A percentile compares a stretch with the other conserved stretches of the same genome.
Conservation (phyloP, 805 yeast genomes). For the Wickerhamomyces tratensis region DNA sequence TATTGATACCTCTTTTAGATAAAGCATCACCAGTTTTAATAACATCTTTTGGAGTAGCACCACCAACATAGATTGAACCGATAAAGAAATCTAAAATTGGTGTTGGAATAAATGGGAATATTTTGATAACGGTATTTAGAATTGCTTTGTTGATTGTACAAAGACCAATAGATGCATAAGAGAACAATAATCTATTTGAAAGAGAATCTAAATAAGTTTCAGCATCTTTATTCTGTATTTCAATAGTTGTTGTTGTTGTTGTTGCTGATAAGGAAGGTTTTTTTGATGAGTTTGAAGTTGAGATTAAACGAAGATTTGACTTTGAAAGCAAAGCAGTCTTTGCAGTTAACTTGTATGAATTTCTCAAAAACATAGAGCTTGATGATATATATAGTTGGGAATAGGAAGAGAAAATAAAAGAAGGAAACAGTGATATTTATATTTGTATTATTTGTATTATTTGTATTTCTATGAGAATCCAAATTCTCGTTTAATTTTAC, state of each 20-base stretch:
- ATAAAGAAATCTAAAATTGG: slow-evolving; percentile 61
- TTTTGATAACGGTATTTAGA: slow-evolving; percentile 47
- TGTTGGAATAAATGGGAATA: slow-evolving; percentile 71
- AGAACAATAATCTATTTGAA: slow-evolving; percentile 44
- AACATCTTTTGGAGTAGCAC: slow-evolving; percentile 67
- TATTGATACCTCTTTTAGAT: slow-evolving; percentile 67
- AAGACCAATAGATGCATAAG: slow-evolving; percentile 58
- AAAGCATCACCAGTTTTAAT: slow-evolving; percentile 59
- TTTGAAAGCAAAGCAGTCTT: background rate
- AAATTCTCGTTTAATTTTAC: too few species aligned
- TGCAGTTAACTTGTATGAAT: too few species aligned
- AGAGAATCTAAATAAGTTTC: slow-evolving; percentile 39
- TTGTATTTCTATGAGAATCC: too few species aligned
- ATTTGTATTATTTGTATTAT: too few species aligned
- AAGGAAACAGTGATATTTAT: too few species aligned
- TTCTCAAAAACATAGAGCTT: too few species aligned
- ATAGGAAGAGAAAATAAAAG: too few species aligned
- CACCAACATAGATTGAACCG: slow-evolving; percentile 85
- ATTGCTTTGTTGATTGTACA: slow-evolving; percentile 59
- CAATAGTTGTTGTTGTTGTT: background rate
- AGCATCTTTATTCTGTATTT: too few species aligned
- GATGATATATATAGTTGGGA: too few species aligned
- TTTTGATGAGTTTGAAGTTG: background rate
- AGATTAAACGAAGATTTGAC: background rate
- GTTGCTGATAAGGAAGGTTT: background rate